Base-by-base conservation (phyloP, 176 grass and related monocot species). In the Dactylis glomerata region DNA sequence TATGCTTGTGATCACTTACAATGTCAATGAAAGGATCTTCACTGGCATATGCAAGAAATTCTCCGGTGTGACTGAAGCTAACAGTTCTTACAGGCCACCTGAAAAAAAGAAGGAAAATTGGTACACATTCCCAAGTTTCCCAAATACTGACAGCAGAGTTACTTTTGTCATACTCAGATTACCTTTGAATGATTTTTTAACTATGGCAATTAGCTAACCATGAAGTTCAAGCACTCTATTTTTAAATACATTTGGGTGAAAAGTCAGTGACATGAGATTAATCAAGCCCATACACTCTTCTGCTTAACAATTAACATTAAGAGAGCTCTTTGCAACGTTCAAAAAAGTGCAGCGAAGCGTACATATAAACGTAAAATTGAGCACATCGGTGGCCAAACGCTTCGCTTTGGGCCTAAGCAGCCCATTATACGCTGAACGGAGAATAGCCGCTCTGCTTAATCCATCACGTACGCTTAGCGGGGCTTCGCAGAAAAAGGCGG, bases 11-110 rank as follows among this genome's bases (percentile, higher is more conserved):
- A 79, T 64, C 13, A 96, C 93, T 82, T 91, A 94, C 97, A 84
- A 99, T 99, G 84, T 99, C 97, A 50, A 99, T 93, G 92, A 96
- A 96, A 83, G 90, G 91, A 92, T 94, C 91, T 91, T 99, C 97
- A 86, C 93, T 94, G 31, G 97, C 97, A 55, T 84, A 99, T 72
- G 97, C 97, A 91, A 99, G 89, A 71, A 86, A 96, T 80, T 99
- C 97, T 78, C 97, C 97, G 8, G 88, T 99, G 85, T 91, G 58
- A 85, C 85, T 96, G 82, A 99, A 99, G 88, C 97, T 90, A 61
- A 99, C 87, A 34, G 97, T 96, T 92, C 97, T 99, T 71, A 96
- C 97, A 72, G 97, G 97, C 90, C 90, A 99, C 86, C 97, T 99
- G 76, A 68, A 88, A 36, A 77, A 61, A 27, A 73, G 66, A 41